These are phyloP conservation scores for Thalassiosira mediterranea DNA, from an alignment of 352 stramenopile genomes.

Conservation along the genomic window DNA sequence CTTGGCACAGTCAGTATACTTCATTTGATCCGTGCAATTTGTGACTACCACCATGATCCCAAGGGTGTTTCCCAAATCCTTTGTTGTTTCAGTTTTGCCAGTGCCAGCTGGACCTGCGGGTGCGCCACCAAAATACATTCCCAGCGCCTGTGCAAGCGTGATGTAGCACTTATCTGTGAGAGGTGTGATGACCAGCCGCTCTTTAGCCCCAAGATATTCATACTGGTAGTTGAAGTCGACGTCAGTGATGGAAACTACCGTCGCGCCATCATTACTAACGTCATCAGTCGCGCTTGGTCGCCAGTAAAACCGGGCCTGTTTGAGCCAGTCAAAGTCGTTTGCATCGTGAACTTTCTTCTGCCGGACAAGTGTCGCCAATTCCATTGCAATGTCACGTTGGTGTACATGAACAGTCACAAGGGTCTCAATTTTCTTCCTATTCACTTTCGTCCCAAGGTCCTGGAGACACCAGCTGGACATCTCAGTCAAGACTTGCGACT, in stretches of 20 bases:
- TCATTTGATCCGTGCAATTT: constrained; percentile 97
- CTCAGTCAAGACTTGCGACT: constrained; percentile 92
- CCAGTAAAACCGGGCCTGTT: constrained; percentile 99
- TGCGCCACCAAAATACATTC: constrained; percentile 97
- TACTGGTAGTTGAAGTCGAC: constrained; percentile 99
- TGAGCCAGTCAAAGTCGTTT: constrained; percentile 99
- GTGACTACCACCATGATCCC: constrained; percentile 97
- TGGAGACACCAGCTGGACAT: constrained; percentile 96
- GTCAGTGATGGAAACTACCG: constrained; percentile 97
- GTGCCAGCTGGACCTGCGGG: constrained; percentile 94
- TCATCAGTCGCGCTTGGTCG: constrained; percentile 92
- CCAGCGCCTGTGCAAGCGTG: constrained; percentile 95
- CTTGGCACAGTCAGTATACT: constrained; percentile 97
- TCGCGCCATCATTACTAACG: constrained; percentile 92
- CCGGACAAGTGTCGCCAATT: constrained; percentile 92
- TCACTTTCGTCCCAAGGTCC: constrained; percentile 94
- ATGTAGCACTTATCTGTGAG: constrained; percentile 98
- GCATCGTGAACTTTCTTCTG: constrained; percentile 95
- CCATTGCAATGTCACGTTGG: constrained; percentile 95
- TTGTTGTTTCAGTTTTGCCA: constrained; percentile 96
- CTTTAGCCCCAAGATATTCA: constrained; percentile 97
- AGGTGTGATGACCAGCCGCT: constrained; percentile 95
- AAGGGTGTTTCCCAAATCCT: constrained; percentile 93
- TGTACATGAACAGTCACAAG: constrained; percentile 98
- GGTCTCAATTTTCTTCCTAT: constrained; percentile 97